Evolutionary conservation across 1,139 yeast species (phyloP), one percentile per base, ranked within the genome.

Genomic region (Zygoascus sp.): DNA sequence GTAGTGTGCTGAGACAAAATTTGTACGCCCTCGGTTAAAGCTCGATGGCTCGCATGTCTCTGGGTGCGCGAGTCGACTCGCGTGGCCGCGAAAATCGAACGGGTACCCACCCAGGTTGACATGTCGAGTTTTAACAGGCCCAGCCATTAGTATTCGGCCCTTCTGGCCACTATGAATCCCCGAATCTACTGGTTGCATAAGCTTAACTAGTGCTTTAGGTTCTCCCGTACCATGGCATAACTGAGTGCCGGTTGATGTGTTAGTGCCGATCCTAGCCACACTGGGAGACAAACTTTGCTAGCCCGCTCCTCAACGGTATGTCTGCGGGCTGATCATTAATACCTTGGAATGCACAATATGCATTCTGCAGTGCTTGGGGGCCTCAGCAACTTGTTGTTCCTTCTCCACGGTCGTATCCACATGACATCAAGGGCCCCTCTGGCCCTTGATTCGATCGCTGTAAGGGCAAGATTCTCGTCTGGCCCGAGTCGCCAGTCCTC

Each of bases 271-370:
- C 17, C 17, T 30, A 4, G 34, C 34, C 17, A 7, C 16, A 9
- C 13, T 30, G 34, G 34, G 34, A 30, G 8, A 11, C 34, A n/a
- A 30, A 13, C 34, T 30, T 30, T 30, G 15, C 8, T 15, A 3
- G 3, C 4, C 17, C 13, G 34, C 17, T 30, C 28, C 3, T 8
- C 6, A 30, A 30, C 34, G n/a, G 17, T 30, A 3, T 30, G 13
- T 30, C 34, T 30, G 7, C 34, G 5, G 8, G 34, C n/a, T n/a
- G 17, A 30, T 30, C 34, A 30, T 30, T 30, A 16, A 15, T 9
- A n/a, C 17, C 34, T 30, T 30, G 34, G 34, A 30, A 30, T 30
- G 34, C 34, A 30, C 17, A 30, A 30, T 30, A 30, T 30, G 34
- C 34, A 30, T 30, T 30, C 34, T 30, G 17, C 34, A n/a, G 34